Evolutionary conservation across 257 asterid genomes (phyloP), one percentile per base, ranked within the genome.

Genomic region (Leonotis leonurus): DNA sequence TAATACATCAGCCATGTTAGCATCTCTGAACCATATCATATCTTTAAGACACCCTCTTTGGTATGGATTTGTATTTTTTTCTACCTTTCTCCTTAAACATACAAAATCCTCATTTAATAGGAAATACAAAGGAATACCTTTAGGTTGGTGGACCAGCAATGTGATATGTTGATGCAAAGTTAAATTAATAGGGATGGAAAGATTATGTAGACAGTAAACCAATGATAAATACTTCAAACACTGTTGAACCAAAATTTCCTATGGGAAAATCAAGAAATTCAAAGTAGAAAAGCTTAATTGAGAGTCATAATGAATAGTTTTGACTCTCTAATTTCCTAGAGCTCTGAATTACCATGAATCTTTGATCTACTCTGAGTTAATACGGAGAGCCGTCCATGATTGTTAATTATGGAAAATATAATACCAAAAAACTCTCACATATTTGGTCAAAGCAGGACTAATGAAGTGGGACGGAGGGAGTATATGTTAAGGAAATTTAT

Each of bases 1-100:
- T 39, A 20, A 60, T 22, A 43, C 45, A 62, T 77, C 29, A 20
- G 53, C 68, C 13, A 52, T 52, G 53, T 43, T 58, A 33, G 50
- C 45, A 62, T 73, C 60, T 70, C 46, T 33, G 22, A 50, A 44
- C 32, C 25, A 22, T 60, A 21, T 24, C 39, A 52, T 58, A 21
- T 48, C 49, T 44, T 9, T 33, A 12, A 66, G 60, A 39, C 63
- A 51, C 7, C 22, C 39, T 46, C 32, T 44, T 56, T 49, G 52
- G 54, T 45, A 58, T 69, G 55, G 73, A 25, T 57, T 51, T 30
- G 21, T 32, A 39, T 36, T 39, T 32, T 39, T 32, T 36, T 44
- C 53, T 33, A 39, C 62, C 27, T 14, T 59, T 52, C 45, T 53
- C 45, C 33, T 70, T 26, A 36, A 41, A 32, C 41, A 30, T 52